Percentiles rank a stretch among this genome's conserved stretches.
These are phyloP conservation scores for Ustilago bromivora DNA, from an alignment of 1,284 basidiomycete species.

Conservation along the genomic window DNA sequence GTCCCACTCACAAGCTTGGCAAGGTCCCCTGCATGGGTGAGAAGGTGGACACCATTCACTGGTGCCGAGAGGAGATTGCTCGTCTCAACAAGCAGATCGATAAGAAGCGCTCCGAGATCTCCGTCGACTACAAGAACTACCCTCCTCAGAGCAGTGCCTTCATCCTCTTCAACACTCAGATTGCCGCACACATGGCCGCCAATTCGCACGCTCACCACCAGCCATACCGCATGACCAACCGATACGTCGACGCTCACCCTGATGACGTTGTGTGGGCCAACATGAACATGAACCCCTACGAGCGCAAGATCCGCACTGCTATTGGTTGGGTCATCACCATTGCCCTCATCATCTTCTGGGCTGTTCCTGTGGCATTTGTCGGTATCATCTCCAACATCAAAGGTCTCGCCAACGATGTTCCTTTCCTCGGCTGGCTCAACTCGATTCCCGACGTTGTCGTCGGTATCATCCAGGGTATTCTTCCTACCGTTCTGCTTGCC, in stretches of 20 bases:
- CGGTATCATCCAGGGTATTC: conserved; percentile 82
- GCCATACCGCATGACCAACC: conserved; percentile 63
- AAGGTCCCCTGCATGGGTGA: conserved; percentile 76
- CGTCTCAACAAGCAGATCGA: conserved; percentile 73
- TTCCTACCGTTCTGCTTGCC: conserved; percentile 85
- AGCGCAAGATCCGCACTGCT: conserved; percentile 76
- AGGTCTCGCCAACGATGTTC: conserved; percentile 76
- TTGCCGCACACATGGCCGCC: conserved; percentile 73
- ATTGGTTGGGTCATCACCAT: conserved; percentile 73
- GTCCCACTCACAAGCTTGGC: conserved; percentile 84
- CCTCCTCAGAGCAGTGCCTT: conserved; percentile 76
- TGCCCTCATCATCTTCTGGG: conserved; percentile 78
- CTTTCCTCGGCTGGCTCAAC: conserved; percentile 88
- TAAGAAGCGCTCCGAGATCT: conserved; percentile 76
- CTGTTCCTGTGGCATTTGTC: conserved; percentile 76
- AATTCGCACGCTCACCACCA: conserved; percentile 57
- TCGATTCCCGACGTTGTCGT: conserved; percentile 72
- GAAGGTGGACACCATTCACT: conserved; percentile 86
- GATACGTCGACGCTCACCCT: conserved; percentile 62
- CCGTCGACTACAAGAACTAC: conserved; percentile 73
- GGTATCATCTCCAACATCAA: conserved; percentile 86
- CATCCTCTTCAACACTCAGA: conserved; percentile 91
- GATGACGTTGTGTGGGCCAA: conserved; percentile 90
- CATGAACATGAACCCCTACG: conserved; percentile 87
- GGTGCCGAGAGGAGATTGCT: conserved; percentile 77